Percentiles rank a stretch among this genome's conserved stretches.
Evolutionary conservation across 306 rosid genomes (phyloP).

Genomic region (Corylus avellana): DNA sequence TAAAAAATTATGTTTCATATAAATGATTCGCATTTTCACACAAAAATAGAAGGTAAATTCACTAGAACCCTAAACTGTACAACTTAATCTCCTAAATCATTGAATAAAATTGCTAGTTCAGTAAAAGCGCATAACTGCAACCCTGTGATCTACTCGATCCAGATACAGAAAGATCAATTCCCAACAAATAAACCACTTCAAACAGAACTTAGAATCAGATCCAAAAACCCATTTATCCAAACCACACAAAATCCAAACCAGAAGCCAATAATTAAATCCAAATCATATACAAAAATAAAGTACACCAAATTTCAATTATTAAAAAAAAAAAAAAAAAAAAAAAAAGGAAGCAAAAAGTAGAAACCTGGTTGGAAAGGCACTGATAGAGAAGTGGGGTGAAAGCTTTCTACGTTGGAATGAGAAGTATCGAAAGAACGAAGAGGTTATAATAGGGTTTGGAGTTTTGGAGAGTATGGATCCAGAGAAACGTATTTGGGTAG

Average conservation of each 20-base stretch:
- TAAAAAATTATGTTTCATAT: not conserved
- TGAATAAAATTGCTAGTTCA: conserved; percentile 3
- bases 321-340: not conserved
- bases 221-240: conserved; percentile 13
- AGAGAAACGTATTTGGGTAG: conserved; percentile 22
- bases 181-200: conserved; percentile 1
- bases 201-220: conserved; percentile 20
- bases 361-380: conserved; percentile 30
- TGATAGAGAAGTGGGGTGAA: conserved; percentile 20
- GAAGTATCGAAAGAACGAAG: not conserved
- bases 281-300: conserved; percentile 1
- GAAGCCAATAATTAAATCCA: not conserved
- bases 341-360: not conserved
- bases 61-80: not conserved
- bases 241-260: conserved; percentile 6
- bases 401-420: conserved; percentile 9
- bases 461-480: conserved; percentile 29
- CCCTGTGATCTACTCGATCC: conserved; percentile 19
- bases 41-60: not conserved
- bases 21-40: not conserved
- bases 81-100: conserved; percentile 13
- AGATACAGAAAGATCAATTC: not conserved
- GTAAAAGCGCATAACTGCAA: not conserved
- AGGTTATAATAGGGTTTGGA: conserved; percentile 20
- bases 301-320: not conserved